These are phyloP conservation scores for Magnusiomyces sp. DNA, from an alignment of 1,139 yeast genomes.

Conservation along the genomic window DNA sequence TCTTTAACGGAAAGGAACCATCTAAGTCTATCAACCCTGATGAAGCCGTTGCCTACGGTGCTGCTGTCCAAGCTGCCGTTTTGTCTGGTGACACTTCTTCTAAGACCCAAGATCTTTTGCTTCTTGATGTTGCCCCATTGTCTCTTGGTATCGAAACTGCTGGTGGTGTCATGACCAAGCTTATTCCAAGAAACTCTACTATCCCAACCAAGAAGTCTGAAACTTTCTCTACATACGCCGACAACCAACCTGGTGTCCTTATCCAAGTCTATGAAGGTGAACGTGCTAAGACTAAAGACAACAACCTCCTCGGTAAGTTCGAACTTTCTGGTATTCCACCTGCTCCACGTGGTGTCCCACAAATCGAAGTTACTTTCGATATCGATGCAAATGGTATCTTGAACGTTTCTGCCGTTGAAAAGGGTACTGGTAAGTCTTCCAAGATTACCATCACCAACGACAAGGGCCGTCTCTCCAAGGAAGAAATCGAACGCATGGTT, in stretches of 20 bases:
- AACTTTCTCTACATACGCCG: slow-evolving; percentile 89
- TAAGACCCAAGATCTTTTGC: slow-evolving; percentile 73
- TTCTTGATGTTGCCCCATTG: slow-evolving; percentile 80
- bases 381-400: slow-evolving; percentile 90
- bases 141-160: slow-evolving; percentile 90
- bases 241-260: slow-evolving; percentile 91
- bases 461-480: slow-evolving; percentile 93
- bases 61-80: slow-evolving; percentile 88
- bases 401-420: slow-evolving; percentile 89
- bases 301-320: slow-evolving; percentile 89
- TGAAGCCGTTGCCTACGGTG: slow-evolving; percentile 93
- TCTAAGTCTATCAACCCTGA: slow-evolving; percentile 16
- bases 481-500: slow-evolving; percentile 91
- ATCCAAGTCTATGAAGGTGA: slow-evolving; percentile 93
- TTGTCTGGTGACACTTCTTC: slow-evolving; percentile 81
- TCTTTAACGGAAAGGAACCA: slow-evolving; percentile 81
- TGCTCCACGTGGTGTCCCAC: slow-evolving; percentile 95
- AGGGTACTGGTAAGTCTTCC: slow-evolving; percentile 78
- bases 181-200: slow-evolving; percentile 85
- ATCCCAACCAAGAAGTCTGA: slow-evolving; percentile 91
- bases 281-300: slow-evolving; percentile 87
- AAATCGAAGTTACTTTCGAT: slow-evolving; percentile 88
- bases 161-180: slow-evolving; percentile 91
- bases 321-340: slow-evolving; percentile 90
- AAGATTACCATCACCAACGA: slow-evolving; percentile 84